These are phyloP conservation scores for Sporobolus alterniflorus DNA, from an alignment of 202 grass and related monocot species.

Conservation along the genomic window DNA sequence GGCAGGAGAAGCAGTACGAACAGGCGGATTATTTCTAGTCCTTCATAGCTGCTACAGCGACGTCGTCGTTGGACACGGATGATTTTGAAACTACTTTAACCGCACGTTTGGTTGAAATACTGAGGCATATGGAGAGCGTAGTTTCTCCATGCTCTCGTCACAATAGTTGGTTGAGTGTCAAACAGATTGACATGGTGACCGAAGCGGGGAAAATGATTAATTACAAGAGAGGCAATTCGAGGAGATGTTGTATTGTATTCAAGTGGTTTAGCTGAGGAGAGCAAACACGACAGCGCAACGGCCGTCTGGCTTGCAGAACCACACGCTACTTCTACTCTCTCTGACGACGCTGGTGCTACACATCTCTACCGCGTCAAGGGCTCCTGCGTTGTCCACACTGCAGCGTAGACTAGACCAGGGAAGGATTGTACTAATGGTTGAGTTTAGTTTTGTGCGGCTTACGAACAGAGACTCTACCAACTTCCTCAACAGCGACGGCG, in stretches of 20 bases:
- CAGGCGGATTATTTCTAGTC: not conserved
- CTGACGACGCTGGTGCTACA: not conserved
- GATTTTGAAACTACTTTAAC: not conserved
- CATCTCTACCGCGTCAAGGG: slow-evolving; percentile 7
- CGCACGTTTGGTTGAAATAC: not conserved
- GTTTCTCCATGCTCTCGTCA: not conserved
- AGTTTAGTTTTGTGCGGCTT: too few relatives aligned
- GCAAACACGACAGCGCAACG: not conserved
- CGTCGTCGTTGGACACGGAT: not conserved
- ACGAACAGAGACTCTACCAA: not conserved
- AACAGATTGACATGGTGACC: not conserved
- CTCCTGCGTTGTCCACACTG: too few relatives aligned
- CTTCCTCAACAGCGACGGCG: slow-evolving; percentile 21
- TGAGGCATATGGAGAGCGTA: not conserved
- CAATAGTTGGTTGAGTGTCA: not conserved
- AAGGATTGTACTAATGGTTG: too few relatives aligned
- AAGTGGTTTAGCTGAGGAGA: not conserved
- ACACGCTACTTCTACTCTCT: not conserved
- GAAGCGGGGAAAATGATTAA: not conserved
- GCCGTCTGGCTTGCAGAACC: not conserved
- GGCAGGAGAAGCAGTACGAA: not conserved
- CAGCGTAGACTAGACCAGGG: too few relatives aligned
- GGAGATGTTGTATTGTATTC: not conserved
- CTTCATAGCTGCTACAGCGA: not conserved
- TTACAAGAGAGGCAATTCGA: not conserved